Evolutionary conservation across 768 basidiomycete species (phyloP).

Genomic region (Hericium rajendrae): DNA sequence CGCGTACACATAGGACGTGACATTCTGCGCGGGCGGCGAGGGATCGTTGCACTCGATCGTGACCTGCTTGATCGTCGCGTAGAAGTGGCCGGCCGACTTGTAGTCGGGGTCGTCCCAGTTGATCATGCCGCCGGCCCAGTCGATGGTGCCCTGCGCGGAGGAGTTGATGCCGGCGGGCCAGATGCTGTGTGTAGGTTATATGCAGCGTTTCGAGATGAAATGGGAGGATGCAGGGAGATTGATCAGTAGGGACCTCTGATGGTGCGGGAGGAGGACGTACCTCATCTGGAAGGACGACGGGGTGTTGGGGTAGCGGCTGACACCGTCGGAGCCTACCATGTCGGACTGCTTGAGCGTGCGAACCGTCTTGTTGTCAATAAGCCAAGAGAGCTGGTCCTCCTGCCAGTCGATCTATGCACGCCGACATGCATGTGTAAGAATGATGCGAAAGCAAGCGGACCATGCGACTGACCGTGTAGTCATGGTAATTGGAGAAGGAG

Average conservation of each 20-base stretch:
- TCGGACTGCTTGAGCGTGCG: conserved; percentile 59
- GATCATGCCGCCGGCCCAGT: conserved; percentile 79
- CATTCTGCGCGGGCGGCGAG: conserved; percentile 28
- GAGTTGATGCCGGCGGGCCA: conserved; percentile 75
- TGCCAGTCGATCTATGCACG: conserved; percentile 68
- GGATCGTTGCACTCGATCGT: conserved; percentile 55
- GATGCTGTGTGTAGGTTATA: conserved; percentile 26
- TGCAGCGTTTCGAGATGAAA: too few species aligned
- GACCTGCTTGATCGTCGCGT: conserved; percentile 51
- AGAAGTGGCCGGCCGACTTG: conserved; percentile 62
- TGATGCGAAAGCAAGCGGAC: too few species aligned
- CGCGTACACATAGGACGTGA: conserved; percentile 58
- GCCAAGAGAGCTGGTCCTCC: conserved; percentile 52
- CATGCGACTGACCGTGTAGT: conserved; percentile 49
- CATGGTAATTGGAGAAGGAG: conserved; percentile 63
- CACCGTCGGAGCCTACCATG: conserved; percentile 42
- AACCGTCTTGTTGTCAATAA: conserved; percentile 61
- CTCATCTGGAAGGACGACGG: conserved; percentile 77
- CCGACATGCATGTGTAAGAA: neutral
- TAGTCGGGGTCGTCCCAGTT: conserved; percentile 79
- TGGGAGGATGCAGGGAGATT: too few species aligned
- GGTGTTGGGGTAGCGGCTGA: conserved; percentile 61
- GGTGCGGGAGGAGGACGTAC: conserved; percentile 26
- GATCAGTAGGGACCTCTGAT: neutral
- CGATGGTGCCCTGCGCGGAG: conserved; percentile 55